Evolutionary conservation across 2,329 filamentous ascomycete species (phyloP).

Genomic region (Botrytis aclada): DNA sequence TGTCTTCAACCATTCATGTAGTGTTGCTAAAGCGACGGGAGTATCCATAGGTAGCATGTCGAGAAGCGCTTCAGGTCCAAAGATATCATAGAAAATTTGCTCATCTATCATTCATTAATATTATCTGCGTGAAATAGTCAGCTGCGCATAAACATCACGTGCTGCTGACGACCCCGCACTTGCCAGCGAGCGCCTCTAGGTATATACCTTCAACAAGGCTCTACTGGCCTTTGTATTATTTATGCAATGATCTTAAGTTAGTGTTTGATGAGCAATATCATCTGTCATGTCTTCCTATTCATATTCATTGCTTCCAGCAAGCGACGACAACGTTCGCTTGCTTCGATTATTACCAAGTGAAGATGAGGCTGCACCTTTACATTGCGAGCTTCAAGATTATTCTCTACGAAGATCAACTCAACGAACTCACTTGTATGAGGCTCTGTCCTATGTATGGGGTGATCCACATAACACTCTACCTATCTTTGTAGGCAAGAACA

Average conservation of each 20-base stretch:
- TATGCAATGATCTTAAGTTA: background rate
- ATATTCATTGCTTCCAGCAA: no score
- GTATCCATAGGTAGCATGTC: background rate
- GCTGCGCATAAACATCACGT: background rate
- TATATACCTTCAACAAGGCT: background rate
- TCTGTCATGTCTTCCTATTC: background rate
- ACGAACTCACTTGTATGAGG: background rate
- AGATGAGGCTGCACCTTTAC: background rate
- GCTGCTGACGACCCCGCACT: background rate
- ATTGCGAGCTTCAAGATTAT: background rate
- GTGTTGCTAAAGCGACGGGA: background rate
- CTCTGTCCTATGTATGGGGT: background rate
- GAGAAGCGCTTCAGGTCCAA: background rate
- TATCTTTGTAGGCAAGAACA: background rate
- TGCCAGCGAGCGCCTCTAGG: background rate
- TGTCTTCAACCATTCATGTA: background rate
- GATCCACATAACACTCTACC: rapidly evolving
- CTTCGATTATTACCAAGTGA: background rate
- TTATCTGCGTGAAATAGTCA: no score
- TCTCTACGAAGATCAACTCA: background rate
- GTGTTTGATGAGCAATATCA: background rate
- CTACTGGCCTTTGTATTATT: no score
- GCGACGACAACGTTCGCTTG: background rate
- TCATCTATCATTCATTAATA: no score
- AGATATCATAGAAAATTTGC: background rate